Base-by-base conservation (phyloP, 441 rosid genomes). In the Cnidoscolus chayamansa region DNA sequence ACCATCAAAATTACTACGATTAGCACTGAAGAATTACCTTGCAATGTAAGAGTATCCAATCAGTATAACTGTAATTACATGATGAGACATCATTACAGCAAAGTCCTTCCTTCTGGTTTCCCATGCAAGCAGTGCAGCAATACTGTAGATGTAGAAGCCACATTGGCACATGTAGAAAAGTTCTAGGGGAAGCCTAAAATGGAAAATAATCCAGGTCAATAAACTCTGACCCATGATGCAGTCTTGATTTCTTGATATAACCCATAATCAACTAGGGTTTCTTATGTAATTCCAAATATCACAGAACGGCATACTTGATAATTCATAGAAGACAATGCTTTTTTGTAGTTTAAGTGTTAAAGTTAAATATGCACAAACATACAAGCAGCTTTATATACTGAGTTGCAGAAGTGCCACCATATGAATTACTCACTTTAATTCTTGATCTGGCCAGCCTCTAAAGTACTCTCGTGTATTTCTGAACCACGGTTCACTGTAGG, bases 71-170 rank as follows among this genome's bases (percentile, higher is more conserved):
- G 99, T 88, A 70, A 92, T 84, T 47, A 94, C 87, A 91, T 95
- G 99, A 84, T 95, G 99, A 72, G 99, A 89, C 97, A 95, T 91
- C 99, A 91, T 95, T 56, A 95, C 98, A 74, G 90, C 65, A 81
- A 92, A 92, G 84, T 95, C 99, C 75, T 95, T 95, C 77, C 99
- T 84, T 81, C 96, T 88, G 17, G 97, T 95, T 78, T 95, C 99
- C 99, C 99, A 92, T 9, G 76, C 78, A 75, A 92, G 89, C 69
- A 95, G 90, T 20, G 98, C 98, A 75, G 88, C 92, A 74, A 89
- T 87, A 80, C 88, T 88, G 73, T 86, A 89, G 65, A 83, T 56
- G 82, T 91, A 90, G 85, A 95, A 92, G 54, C 98, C 99, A 59
- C 96, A 91, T 80, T 92, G 91, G 84, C 93, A 89, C 98, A 91